Evolutionary conservation across 352 stramenopile species (phyloP), one percentile per base, ranked within the genome.

Genomic region (Globisporangium irregulare): DNA sequence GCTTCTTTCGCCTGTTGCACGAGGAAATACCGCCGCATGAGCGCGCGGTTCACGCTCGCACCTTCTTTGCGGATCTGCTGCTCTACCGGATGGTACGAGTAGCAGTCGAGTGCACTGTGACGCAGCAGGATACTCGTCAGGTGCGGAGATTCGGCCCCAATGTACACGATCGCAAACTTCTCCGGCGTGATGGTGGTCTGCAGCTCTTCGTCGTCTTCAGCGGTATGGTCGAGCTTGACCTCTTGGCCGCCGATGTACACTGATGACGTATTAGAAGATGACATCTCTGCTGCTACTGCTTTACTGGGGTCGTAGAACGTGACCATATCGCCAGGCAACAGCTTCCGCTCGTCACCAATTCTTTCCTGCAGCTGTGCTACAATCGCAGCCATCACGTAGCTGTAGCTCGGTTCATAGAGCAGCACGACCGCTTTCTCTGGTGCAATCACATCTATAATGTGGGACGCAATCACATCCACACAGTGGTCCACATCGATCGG

Each of bases 1-100:
- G 96, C 94, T 63, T 99, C 91, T 64, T 94, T 92, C 6, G 95
- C 96, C 69, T 98, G 93, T 76, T 99, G 94, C 12, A 98, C 91
- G 51, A 95, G 67, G 63, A 84, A 94, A 68, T 72, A 86, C 71
- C 82, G 71, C 62, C 75, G 72, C 81, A 92, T 93, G 25, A 96
- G 76, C 43, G 82, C 76, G 58, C 83, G 84, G 68, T 94, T 94
- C 20, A 93, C 79, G 8, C 66, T 74, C 1, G 80, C 73, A 1
- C 86, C 84, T 59, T 95, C 88, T 29, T 78, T 80, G 6, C 86
- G 86, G 8, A 68, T 68, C 1, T 62, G 73, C 54, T 73, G 70
- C 36, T 70, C 79, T 41, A 76, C 62, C 0, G 89, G 87, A 57
- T 92, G 79, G 66, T 90, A 95, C 59, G 88, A 94, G 59, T 85